phyloP scores from a whole-genome alignment of 495 filamentous ascomycete genomes.

The Daldinia decipiens region DNA sequence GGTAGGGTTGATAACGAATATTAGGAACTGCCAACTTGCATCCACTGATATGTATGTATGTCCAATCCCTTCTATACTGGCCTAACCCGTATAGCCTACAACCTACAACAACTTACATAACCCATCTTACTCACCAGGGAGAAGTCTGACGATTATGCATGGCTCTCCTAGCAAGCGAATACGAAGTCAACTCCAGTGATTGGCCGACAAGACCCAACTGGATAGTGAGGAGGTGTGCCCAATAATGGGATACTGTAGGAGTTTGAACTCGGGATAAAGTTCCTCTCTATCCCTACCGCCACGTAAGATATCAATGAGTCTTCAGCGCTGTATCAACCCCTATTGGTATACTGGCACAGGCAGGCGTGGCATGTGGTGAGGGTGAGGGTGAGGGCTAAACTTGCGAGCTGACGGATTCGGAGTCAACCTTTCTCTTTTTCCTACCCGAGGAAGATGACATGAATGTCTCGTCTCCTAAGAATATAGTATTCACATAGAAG shows the following conservation, averaged over 20 bases:
- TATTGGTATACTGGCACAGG: constrained; percentile 9
- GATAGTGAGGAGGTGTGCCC: constrained; percentile 3
- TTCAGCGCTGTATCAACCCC: neutral
- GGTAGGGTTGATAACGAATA: too few species aligned
- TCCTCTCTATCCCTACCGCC: constrained; percentile 4
- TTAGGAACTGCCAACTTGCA: too few species aligned
- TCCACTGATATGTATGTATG: neutral
- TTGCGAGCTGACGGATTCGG: constrained; percentile 3
- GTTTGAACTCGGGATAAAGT: constrained; percentile 4
- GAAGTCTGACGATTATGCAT: neutral
- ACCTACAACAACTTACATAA: neutral
- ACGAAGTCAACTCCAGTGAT: neutral
- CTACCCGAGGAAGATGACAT: constrained; percentile 5
- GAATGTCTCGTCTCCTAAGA: neutral
- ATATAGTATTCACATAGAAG: neutral
- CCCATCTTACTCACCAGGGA: neutral
- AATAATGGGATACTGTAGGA: constrained; percentile 2
- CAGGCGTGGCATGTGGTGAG: constrained; percentile 14
- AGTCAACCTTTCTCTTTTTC: constrained; percentile 11
- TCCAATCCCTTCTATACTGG: neutral
- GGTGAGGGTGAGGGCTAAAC: neutral
- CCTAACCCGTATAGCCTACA: neutral
- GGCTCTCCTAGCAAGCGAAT: constrained; percentile 7
- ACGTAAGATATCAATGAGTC: constrained; percentile 17
- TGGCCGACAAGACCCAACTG: neutral